phyloP scores from a whole-genome alignment of 2,329 filamentous ascomycete genomes.

The Fusarium siculi region DNA sequence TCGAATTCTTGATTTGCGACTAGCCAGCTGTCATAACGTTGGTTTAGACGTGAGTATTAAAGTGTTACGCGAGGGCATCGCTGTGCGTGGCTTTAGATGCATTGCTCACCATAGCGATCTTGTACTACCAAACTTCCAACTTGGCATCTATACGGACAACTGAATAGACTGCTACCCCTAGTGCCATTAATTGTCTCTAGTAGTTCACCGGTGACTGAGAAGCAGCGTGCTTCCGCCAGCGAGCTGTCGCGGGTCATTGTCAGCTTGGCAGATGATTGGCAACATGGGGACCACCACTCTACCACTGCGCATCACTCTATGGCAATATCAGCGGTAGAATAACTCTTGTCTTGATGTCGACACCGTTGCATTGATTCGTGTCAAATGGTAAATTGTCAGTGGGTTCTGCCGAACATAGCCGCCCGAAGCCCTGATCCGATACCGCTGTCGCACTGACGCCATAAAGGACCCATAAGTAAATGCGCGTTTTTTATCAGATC shows the following conservation, averaged over 20 bases:
- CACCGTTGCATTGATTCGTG: not conserved
- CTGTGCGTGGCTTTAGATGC: rapidly evolving
- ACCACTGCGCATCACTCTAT: not conserved
- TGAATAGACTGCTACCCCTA: not conserved
- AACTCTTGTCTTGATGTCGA: not conserved
- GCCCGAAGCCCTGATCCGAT: constrained; percentile 25
- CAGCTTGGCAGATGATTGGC: not conserved
- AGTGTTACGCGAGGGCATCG: not conserved
- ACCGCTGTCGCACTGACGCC: constrained; percentile 20
- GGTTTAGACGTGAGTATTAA: not conserved
- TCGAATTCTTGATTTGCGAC: not conserved
- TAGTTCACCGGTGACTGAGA: not conserved
- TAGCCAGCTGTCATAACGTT: not conserved
- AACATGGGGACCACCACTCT: not conserved
- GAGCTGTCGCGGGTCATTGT: not conserved
- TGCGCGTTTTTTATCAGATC: constrained; percentile 35
- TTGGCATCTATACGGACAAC: too few species aligned
- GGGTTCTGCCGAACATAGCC: constrained; percentile 22
- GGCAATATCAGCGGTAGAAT: not conserved
- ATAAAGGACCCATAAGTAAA: constrained; percentile 32
- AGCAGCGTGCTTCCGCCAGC: not conserved
- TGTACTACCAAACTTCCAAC: not conserved
- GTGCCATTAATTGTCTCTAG: not conserved
- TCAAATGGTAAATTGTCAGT: not conserved
- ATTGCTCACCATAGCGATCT: too few species aligned